Evolutionary conservation across 306 rosid species (phyloP).

Genomic region (Canavalia ensiformis): DNA sequence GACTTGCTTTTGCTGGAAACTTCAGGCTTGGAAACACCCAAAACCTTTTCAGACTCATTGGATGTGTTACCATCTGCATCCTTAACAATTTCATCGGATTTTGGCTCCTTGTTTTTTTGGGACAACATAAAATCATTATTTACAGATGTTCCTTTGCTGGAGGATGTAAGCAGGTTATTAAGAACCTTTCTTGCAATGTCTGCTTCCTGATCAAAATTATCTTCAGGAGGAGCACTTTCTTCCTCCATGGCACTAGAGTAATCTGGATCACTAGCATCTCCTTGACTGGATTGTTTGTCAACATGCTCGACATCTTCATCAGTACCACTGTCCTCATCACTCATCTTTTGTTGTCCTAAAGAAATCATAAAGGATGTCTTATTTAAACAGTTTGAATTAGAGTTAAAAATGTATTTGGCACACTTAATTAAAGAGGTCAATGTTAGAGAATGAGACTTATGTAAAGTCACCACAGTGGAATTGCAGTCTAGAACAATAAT

Average conservation of each 20-base stretch:
- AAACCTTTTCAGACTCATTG: constrained; percentile 61
- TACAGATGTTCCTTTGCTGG: constrained; percentile 56
- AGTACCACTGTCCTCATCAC: constrained; percentile 59
- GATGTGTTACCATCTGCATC: constrained; percentile 52
- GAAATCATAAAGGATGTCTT: constrained; percentile 37
- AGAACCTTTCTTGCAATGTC: constrained; percentile 87
- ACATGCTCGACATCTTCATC: constrained; percentile 56
- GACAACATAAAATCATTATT: constrained; percentile 53
- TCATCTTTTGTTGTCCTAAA: constrained; percentile 61
- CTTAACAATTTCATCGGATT: constrained; percentile 47
- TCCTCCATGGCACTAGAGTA: constrained; percentile 51
- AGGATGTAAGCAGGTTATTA: constrained; percentile 66
- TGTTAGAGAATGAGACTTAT: constrained; percentile 17
- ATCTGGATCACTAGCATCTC: constrained; percentile 59
- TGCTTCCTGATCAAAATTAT: constrained; percentile 85
- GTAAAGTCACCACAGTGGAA: background rate
- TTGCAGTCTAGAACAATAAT: constrained; percentile 19
- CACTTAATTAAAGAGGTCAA: constrained; percentile 6
- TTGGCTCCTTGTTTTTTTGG: constrained; percentile 52
- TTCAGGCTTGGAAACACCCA: constrained; percentile 55
- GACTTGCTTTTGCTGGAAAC: constrained; percentile 47
- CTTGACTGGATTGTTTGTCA: constrained; percentile 47
- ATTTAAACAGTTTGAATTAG: constrained; percentile 26
- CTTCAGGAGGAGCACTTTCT: constrained; percentile 55
- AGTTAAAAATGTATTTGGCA: constrained; percentile 17